These are phyloP conservation scores for Trichoderma sp. DNA, from an alignment of 2,329 filamentous ascomycete genomes.

Conservation along the genomic window DNA sequence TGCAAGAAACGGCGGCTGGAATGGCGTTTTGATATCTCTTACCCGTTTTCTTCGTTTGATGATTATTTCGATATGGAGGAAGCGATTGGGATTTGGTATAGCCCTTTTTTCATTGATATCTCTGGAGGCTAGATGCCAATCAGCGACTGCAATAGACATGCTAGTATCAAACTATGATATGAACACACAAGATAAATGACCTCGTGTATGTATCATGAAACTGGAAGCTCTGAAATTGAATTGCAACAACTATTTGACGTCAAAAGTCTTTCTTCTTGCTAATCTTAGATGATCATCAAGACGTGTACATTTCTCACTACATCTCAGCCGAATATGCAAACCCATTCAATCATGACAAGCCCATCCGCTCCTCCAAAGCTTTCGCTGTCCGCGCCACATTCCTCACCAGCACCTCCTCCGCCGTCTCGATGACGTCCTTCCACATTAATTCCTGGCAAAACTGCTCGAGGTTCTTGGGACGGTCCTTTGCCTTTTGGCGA, in stretches of 20 bases:
- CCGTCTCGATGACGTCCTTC: constrained; percentile 36
- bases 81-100: background rate
- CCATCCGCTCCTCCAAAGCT: constrained; percentile 21
- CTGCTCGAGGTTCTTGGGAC: constrained; percentile 33
- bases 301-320: background rate
- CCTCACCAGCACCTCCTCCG: constrained; percentile 32
- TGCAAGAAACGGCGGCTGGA: background rate
- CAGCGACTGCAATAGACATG: background rate
- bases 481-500: constrained; percentile 4
- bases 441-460: constrained; percentile 34
- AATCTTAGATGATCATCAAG: background rate
- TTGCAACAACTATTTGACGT: background rate
- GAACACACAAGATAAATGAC: background rate
- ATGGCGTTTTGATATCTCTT: background rate
- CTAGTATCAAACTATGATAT: background rate
- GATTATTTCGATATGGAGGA: background rate
- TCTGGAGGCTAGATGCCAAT: background rate
- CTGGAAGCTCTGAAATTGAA: background rate
- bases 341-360: background rate
- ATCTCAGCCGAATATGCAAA: background rate
- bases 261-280: no score
- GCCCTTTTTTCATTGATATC: background rate
- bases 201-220: background rate
- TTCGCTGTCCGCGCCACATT: constrained; percentile 26
- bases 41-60: background rate